Conservation (phyloP, 495 filamentous ascomycete species). For the Haplographium delicatum region DNA sequence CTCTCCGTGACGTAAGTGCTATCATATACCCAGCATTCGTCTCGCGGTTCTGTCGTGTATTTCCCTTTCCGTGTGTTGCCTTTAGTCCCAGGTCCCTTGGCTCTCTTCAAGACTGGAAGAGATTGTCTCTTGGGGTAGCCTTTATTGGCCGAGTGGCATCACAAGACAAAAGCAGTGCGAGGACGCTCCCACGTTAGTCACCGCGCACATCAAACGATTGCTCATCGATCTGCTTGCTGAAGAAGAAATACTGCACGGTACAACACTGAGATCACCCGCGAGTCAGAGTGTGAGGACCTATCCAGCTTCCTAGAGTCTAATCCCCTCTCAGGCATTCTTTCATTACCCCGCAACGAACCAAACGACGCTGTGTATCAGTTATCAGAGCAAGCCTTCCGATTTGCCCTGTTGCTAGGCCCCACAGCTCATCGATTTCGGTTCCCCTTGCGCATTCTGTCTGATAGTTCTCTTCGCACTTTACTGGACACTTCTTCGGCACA, state of each 20-base stretch:
- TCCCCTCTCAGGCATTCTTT: neutral
- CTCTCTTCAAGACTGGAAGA: neutral
- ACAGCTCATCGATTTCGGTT: neutral
- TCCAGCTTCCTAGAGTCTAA: neutral
- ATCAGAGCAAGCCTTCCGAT: constrained; percentile 12
- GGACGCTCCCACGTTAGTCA: neutral
- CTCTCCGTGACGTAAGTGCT: no score
- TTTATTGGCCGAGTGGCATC: constrained; percentile 9
- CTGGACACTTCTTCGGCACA: neutral
- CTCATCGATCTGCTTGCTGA: neutral
- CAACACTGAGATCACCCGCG: constrained; percentile 1
- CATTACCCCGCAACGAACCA: constrained; percentile 17
- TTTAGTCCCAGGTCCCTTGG: no score
- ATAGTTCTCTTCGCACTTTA: neutral
- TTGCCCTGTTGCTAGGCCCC: neutral
- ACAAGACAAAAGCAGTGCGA: constrained; percentile 3
- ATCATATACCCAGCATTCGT: no score
- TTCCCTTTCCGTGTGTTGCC: no score
- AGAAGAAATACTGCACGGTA: no score
- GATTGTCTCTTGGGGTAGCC: neutral
- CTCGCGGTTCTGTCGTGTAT: no score
- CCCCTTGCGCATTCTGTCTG: neutral
- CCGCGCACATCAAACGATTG: neutral
- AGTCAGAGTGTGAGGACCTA: constrained; percentile 4
- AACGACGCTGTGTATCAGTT: neutral